phyloP scores from a whole-genome alignment of 306 rosid species.

The Casuarina cunninghamiana region DNA sequence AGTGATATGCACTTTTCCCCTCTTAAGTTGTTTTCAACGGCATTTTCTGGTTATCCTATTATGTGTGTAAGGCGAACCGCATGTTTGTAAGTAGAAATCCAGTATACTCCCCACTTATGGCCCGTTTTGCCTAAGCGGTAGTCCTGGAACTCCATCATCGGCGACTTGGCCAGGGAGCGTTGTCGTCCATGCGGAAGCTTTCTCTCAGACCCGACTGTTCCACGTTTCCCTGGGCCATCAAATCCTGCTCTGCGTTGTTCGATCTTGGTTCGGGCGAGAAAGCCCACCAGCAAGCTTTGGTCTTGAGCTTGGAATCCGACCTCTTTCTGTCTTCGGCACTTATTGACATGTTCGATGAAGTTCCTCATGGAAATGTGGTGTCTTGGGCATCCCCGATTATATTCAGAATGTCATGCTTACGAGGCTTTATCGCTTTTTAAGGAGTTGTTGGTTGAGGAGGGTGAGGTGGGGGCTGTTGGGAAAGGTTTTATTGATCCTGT shows the following conservation, averaged over 20 bases:
- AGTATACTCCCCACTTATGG: too few species aligned
- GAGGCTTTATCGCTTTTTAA: slow-evolving; percentile 60
- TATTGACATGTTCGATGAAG: slow-evolving; percentile 76
- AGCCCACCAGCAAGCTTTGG: slow-evolving; percentile 73
- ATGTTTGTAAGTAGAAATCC: too few species aligned
- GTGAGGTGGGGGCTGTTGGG: slow-evolving; percentile 23
- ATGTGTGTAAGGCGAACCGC: too few species aligned
- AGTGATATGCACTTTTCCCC: too few species aligned
- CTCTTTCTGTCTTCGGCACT: slow-evolving; percentile 77
- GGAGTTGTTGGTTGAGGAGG: slow-evolving; percentile 54
- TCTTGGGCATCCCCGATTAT: slow-evolving; percentile 83
- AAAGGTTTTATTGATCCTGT: slow-evolving; percentile 53
- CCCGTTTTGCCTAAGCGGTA: too few species aligned
- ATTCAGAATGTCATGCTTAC: slow-evolving; percentile 48
- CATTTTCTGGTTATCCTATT: too few species aligned
- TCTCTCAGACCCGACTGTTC: slow-evolving; percentile 66
- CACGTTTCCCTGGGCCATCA: slow-evolving; percentile 75
- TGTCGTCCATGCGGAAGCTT: slow-evolving; percentile 75
- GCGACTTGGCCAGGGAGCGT: slow-evolving; percentile 84
- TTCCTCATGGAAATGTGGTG: slow-evolving; percentile 63
- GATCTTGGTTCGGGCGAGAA: slow-evolving; percentile 70
- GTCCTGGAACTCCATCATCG: slow-evolving; percentile 76
- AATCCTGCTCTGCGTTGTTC: slow-evolving; percentile 70
- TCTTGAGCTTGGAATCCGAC: slow-evolving; percentile 59
- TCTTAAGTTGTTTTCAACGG: too few species aligned